Evolutionary conservation across 2,329 filamentous ascomycete genomes (phyloP), one percentile per base, ranked within the genome.

Genomic region (Niveomyces coronatus): DNA sequence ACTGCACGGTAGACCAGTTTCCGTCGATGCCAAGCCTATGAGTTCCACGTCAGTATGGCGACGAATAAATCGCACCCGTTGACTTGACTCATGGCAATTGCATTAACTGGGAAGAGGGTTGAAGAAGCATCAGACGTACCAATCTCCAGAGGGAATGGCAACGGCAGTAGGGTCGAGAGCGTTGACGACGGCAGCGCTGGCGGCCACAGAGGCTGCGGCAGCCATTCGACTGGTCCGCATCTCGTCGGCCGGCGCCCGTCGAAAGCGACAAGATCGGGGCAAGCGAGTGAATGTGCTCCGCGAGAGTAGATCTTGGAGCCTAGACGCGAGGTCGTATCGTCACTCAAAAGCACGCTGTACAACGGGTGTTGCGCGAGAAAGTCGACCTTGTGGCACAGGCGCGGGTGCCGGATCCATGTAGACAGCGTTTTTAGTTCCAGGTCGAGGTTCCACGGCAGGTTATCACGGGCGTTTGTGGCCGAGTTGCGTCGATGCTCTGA

Each of bases 1-100:
- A 64, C 10, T 64, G 66, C 46, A 85, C 75, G 6, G 79, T 74
- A 13, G 81, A 85, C 83, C 83, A 88, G 45, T 69, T 69, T 9
- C 81, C 81, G 53, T 85, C 80, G 46, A 72, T 67, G 33, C 77
- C 77, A 44, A 73, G 68, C 74, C 74, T 77, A 39, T 22, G 33
- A n/a, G 18, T 31, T 13, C 11, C 14, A 31, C 14, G 37, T 39
- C 27, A 35, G 24, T 15, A 41, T 24, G 15, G 20, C 16, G 16
- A 14, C 4, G 18, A 14, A 6, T 16, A 7, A n/a, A 11, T 9
- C 19, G 23, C 16, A 19, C 23, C n/a, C 14, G 6, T 28, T 9
- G 9, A 10, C 26, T 8, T 11, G 26, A 28, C 7, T 14, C 9
- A 13, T n/a, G 18, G 11, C 15, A 11, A 11, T 3, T 20, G 3